Evolutionary conservation across 345 rosid genomes (phyloP).

Genomic region (Cardiospermum halicacabum): DNA sequence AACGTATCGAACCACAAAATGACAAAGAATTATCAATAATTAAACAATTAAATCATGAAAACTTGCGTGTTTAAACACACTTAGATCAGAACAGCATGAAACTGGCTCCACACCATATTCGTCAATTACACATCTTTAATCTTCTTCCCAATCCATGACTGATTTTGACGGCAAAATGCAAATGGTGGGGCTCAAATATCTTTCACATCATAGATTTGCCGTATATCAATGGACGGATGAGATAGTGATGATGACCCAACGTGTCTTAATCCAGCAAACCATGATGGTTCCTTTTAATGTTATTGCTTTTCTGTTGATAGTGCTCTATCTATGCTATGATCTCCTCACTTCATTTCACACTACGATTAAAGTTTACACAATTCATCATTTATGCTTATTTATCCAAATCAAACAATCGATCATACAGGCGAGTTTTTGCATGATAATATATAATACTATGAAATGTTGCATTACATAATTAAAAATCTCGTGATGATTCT

Average conservation of each 20-base stretch:
- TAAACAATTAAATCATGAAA: background rate
- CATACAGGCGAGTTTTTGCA: background rate
- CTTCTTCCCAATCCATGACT: background rate
- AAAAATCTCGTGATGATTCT: background rate
- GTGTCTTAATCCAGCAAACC: constrained; percentile 8
- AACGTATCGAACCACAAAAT: background rate
- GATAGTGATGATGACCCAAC: constrained; percentile 1
- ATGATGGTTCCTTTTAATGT: background rate
- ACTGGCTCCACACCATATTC: background rate
- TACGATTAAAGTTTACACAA: background rate
- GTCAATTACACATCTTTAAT: background rate
- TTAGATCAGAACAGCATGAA: background rate
- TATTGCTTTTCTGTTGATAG: background rate
- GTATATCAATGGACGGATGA: background rate
- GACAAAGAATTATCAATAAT: background rate
- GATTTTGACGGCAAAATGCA: background rate
- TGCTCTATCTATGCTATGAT: constrained; percentile 5
- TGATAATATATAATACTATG: background rate
- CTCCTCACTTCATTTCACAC: background rate
- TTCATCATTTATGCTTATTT: background rate
- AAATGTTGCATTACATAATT: background rate
- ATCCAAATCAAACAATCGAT: too few species aligned
- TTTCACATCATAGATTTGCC: background rate
- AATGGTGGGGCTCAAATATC: constrained; percentile 1
- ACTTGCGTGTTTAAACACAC: background rate